Evolutionary conservation across 1,284 basidiomycete genomes (phyloP), one percentile per base, ranked within the genome.

Genomic region (Malassezia furfur): DNA sequence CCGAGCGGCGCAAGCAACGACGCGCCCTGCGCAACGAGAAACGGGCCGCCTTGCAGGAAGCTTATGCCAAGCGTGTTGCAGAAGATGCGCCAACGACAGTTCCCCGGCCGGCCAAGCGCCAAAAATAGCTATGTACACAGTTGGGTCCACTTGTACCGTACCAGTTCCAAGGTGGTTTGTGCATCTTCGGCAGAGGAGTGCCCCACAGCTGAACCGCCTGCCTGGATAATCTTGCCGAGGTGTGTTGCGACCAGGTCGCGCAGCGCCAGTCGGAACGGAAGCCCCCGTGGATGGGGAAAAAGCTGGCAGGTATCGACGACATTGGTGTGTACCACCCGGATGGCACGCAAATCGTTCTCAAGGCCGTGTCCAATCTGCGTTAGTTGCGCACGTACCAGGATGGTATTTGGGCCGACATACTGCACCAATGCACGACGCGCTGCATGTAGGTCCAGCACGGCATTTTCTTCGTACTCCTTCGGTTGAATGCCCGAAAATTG

Each of bases 141-240:
- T 15, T 47, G 12, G 10, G 21, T 35, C 45, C 45, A 47, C 52
- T 65, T 66, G 52, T 54, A 50, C 14, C 64, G 50, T 1, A 70
- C 68, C 31, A 68, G 48, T 37, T 70, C 68, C 30, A 70, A 48
- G 5, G 67, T 61, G 59, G 64, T 67, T 28, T 51, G 52, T 10
- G 70, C 67, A 50, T 72, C 70, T 35, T 72, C 70, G 17, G 63
- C 48, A 30, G 67, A 66, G 21, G 66, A 67, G 46, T 72, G 70
- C 2, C 70, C 70, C 9, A 63, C 48, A 9, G 46, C 54, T 3
- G 60, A 62, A 10, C 62, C 62, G 17, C 63, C 66, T 8, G 54
- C 39, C 57, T 73, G 71, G 34, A 73, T 73, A 40, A 67, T 61
- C 46, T 62, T 65, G 44, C 67, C 67, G 19, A 73, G 60, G 31